Conservation (phyloP, 352 stramenopile species). For the Pythium rhizo-oryzae region DNA sequence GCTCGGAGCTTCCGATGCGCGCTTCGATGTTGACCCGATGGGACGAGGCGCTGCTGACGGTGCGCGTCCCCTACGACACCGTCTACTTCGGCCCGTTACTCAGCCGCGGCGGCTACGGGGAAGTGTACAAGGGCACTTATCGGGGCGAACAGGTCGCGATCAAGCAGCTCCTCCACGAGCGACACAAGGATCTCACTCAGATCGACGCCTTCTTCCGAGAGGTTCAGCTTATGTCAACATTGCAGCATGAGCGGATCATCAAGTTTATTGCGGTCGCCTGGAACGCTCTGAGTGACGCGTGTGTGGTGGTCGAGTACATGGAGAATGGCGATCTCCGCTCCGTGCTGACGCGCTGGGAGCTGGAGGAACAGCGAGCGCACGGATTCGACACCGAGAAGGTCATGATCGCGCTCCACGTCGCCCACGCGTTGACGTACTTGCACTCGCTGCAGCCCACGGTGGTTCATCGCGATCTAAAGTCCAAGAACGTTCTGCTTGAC, state of each 20-base stretch:
- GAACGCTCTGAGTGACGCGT: no score
- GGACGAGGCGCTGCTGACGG: no score
- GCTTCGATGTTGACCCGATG: no score
- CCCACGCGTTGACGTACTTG: slow-evolving; percentile 2
- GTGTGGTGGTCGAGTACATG: slow-evolving; percentile 8
- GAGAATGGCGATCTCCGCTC: slow-evolving; percentile 41
- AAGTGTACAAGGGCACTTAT: no score
- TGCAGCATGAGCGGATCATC: slow-evolving; percentile 31
- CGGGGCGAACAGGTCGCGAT: no score
- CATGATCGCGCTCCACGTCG: slow-evolving; percentile 1
- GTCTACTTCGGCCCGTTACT: no score
- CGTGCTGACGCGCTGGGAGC: slow-evolving; percentile 32
- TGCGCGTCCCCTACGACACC: no score
- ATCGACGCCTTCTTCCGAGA: slow-evolving; percentile 37
- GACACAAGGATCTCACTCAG: no score
- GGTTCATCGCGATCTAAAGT: not conserved
- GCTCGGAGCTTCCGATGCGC: no score
- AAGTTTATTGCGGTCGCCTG: not conserved
- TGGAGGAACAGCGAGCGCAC: slow-evolving; percentile 20
- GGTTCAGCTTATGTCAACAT: slow-evolving; percentile 42
- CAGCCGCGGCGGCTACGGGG: no score
- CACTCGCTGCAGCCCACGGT: slow-evolving; percentile 1
- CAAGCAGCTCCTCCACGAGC: no score
- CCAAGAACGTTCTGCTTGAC: not conserved
- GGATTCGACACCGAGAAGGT: slow-evolving; percentile 42